Percentiles rank a stretch among this genome's conserved stretches.
phyloP scores from a whole-genome alignment of 352 stramenopile genomes.

The Thalassiosira sp. region DNA sequence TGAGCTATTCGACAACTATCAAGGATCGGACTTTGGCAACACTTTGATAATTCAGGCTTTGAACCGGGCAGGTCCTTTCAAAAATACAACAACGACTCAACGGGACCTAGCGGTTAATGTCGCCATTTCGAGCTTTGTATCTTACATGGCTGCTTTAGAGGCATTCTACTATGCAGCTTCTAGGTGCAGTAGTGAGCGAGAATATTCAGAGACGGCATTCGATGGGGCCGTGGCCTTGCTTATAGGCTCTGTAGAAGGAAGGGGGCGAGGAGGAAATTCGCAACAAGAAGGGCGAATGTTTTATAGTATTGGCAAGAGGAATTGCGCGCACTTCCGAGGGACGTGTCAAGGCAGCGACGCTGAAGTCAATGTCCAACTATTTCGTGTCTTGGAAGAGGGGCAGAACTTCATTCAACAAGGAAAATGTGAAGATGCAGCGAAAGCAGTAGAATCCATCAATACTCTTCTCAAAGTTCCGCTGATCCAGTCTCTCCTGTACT shows the following conservation, averaged over 20 bases:
- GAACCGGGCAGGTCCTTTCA: constrained; percentile 39
- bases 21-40: constrained; percentile 43
- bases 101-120: constrained; percentile 46
- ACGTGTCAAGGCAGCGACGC: constrained; percentile 46
- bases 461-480: constrained; percentile 50
- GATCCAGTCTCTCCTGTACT: constrained; percentile 64
- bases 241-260: constrained; percentile 74
- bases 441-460: constrained; percentile 53
- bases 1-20: constrained; percentile 37
- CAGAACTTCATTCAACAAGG: constrained; percentile 42
- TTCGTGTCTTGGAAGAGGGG: constrained; percentile 49
- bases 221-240: constrained; percentile 73
- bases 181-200: constrained; percentile 34
- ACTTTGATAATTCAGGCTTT: constrained; percentile 55
- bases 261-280: constrained; percentile 34
- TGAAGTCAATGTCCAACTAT: constrained; percentile 58
- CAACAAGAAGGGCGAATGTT: constrained; percentile 62
- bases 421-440: constrained; percentile 51
- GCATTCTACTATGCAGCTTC: constrained; percentile 51
- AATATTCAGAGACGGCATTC: constrained; percentile 44
- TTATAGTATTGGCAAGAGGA: constrained; percentile 67
- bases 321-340: constrained; percentile 69
- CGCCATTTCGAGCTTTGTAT: constrained; percentile 63
- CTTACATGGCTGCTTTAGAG: constrained; percentile 57
- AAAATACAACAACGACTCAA: constrained; percentile 35